These are phyloP conservation scores for Hordeum marinum DNA, from an alignment of 176 grass and related monocot species.

Conservation along the genomic window DNA sequence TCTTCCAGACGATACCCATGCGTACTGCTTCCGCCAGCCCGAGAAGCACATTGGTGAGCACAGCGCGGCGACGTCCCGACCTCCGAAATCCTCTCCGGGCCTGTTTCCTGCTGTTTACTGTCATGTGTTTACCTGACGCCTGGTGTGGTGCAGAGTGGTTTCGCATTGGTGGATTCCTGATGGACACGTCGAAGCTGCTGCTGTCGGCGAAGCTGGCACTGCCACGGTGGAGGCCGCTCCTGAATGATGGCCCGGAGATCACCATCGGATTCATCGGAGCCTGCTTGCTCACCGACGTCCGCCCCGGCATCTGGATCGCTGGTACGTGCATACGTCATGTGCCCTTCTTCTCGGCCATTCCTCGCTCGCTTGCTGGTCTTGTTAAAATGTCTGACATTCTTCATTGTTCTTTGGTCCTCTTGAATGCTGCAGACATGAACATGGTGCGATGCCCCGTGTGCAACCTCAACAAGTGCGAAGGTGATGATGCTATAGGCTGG, in stretches of 20 bases:
- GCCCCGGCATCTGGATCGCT: constrained; percentile 85
- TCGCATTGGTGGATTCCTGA: constrained; percentile 70
- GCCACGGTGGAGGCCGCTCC: constrained; percentile 34
- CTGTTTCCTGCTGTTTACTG: neutral
- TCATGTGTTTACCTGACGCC: neutral
- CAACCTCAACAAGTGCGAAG: constrained; percentile 59
- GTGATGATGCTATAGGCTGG: constrained; percentile 14
- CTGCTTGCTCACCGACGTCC: constrained; percentile 46
- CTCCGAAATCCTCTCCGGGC: neutral
- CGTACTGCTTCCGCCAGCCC: constrained; percentile 49
- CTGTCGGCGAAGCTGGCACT: constrained; percentile 56
- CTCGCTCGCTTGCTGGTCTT: neutral
- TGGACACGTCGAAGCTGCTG: constrained; percentile 52
- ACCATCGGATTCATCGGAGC: constrained; percentile 51
- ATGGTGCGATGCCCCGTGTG: constrained; percentile 71
- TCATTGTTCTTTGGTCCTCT: neutral
- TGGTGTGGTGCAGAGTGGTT: constrained; percentile 47
- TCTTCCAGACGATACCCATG: constrained; percentile 60
- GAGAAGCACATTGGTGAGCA: constrained; percentile 73
- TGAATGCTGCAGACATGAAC: constrained; percentile 68
- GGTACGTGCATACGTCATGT: constrained; percentile 35
- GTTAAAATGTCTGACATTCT: neutral
- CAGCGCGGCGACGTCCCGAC: neutral
- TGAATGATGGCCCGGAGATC: constrained; percentile 1
- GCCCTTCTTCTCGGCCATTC: neutral